Evolutionary conservation across 2,329 filamentous ascomycete genomes (phyloP).

Genomic region (Pestalotiopsis fici): DNA sequence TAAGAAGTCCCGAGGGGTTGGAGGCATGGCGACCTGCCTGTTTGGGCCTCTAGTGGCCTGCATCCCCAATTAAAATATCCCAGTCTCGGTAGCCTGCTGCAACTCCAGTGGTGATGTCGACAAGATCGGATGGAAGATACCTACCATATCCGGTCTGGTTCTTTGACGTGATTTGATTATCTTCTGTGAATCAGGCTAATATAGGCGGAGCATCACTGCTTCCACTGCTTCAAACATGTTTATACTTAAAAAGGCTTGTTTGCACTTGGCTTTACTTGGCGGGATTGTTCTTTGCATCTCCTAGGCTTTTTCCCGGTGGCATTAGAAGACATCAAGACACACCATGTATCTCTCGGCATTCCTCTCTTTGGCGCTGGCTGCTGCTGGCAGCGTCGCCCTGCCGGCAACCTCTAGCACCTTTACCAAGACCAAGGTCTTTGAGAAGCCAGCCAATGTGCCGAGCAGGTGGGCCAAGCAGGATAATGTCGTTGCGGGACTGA

Average conservation of each 20-base stretch:
- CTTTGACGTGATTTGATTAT: not conserved
- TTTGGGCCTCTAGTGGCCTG: not conserved
- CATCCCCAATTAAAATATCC: not conserved
- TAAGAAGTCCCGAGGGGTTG: not conserved
- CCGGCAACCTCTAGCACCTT: not conserved
- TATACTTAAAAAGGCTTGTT: conserved; percentile 2
- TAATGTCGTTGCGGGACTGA: not conserved
- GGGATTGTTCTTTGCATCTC: not conserved
- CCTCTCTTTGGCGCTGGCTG: not conserved
- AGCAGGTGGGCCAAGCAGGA: conserved; percentile 1
- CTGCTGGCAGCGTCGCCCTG: not conserved
- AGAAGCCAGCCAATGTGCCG: not conserved
- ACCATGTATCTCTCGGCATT: conserved; percentile 1
- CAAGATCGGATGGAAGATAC: not conserved
- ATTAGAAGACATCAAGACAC: not conserved
- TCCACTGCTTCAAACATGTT: not conserved
- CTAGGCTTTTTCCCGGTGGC: not conserved
- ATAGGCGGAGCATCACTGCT: not conserved
- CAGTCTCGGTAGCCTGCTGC: not conserved
- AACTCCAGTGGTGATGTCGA: not conserved
- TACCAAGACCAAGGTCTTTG: conserved; percentile 2
- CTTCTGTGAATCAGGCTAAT: conserved; percentile 4
- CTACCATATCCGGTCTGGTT: not conserved
- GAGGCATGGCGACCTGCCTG: not conserved
- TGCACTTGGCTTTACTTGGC: conserved; percentile 6